Evolutionary conservation across 495 filamentous ascomycete species (phyloP).

Genomic region (Trichoderma virens): DNA sequence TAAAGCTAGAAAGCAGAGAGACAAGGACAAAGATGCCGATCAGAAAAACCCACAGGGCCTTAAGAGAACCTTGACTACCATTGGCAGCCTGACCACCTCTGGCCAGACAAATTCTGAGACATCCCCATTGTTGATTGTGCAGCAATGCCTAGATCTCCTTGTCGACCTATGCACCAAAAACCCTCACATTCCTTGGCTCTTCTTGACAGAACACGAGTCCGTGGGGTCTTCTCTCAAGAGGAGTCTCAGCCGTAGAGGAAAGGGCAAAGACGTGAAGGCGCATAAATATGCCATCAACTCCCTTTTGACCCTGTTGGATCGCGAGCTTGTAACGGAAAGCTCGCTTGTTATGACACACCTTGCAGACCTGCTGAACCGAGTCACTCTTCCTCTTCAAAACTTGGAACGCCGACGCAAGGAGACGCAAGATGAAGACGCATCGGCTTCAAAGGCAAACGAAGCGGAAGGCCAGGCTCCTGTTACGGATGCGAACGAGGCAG

Average conservation of each 20-base stretch:
- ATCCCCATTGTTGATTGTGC: conserved; percentile 88
- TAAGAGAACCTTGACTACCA: conserved; percentile 59
- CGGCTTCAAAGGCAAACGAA: conserved; percentile 51
- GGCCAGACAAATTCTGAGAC: conserved; percentile 61
- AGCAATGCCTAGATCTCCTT: conserved; percentile 82
- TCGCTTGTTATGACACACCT: conserved; percentile 91
- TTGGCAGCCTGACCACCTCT: conserved; percentile 34
- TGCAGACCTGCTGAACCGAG: conserved; percentile 74
- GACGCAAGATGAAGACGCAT: conserved; percentile 50
- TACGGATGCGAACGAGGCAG: conserved; percentile 16
- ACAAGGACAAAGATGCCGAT: conserved; percentile 30
- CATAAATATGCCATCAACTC: conserved; percentile 89
- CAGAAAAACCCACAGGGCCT: conserved; percentile 72
- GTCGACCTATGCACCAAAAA: conserved; percentile 76
- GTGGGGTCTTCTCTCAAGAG: conserved; percentile 62
- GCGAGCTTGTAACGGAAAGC: conserved; percentile 89
- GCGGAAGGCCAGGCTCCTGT: conserved; percentile 42
- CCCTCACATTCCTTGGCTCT: conserved; percentile 75
- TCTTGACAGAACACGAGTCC: conserved; percentile 90
- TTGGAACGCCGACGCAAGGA: conserved; percentile 78
- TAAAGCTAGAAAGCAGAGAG: conserved; percentile 72
- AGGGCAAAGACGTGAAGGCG: conserved; percentile 72
- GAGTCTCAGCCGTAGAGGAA: conserved; percentile 72
- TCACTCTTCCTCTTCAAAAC: conserved; percentile 78
- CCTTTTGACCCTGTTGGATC: conserved; percentile 77